Base-by-base conservation (phyloP, 257 asterid genomes). In the Capsicum baccatum region DNA sequence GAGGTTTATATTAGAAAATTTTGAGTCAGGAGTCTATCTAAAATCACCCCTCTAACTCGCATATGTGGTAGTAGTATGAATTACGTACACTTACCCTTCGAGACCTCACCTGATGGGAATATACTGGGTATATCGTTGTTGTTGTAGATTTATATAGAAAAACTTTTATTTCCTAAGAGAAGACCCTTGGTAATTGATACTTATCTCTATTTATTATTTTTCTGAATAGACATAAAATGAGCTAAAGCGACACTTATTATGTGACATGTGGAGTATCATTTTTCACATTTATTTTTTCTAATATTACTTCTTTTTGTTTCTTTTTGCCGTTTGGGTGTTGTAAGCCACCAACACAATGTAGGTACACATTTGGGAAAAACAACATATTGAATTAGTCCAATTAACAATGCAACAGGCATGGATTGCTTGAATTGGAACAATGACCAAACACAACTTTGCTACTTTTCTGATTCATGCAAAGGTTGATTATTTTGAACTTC, bases 371-470 rank as follows among this genome's bases (percentile, higher is more conserved):
- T 81, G 98, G 94, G 92, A 26, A 95, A 94, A 87, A 97, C 99
- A 39, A 95, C 99, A 8, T 93, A 95, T 42, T 95, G 99, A 98
- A 95, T 95, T 48, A 94, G 98, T 35, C 97, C 98, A 79, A 95
- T 95, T 85, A 89, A 91, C 86, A 88, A 63, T 5, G 97, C 88
- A 5, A 98, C 94, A 12, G 98, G 94, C 67, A 89, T 89, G 92
- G 99, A 95, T 84, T 95, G 99, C 67, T 55, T 93, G 88, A 92
- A 94, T 58, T 95, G 98, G 98, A 95, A 86, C 97, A 95, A 94
- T 71, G 98, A 94, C 8, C 99, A 95, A 74, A 89, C 97, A 6
- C 92, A 95, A 79, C 96, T 95, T 4, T 95, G 99, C 83, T 95
- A 95, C 71, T 90, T 94, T 0, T 95, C 98, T 85, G 87, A 88